phyloP scores from a whole-genome alignment of 202 grass and related monocot species.

The Zoysia matrella region DNA sequence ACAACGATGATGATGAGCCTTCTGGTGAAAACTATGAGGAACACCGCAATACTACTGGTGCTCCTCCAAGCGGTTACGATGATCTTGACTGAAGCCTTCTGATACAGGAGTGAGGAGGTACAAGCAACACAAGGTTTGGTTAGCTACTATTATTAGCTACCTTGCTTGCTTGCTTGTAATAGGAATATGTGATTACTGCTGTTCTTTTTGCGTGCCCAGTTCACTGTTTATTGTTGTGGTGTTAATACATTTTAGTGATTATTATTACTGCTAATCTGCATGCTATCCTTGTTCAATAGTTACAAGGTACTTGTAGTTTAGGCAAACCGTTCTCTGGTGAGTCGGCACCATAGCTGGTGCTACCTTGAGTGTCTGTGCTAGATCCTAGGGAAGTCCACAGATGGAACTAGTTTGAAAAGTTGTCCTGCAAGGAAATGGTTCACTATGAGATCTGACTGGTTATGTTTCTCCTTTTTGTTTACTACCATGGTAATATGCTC shows the following conservation, averaged over 20 bases:
- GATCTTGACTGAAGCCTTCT: constrained; percentile 55
- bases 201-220: background rate
- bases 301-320: no score
- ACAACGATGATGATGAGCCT: background rate
- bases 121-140: background rate
- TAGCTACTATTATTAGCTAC: background rate
- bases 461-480: no score
- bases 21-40: background rate
- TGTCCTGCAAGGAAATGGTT: no score
- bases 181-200: background rate
- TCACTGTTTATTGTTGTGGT: background rate
- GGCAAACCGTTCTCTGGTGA: no score
- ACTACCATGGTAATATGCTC: no score
- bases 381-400: no score
- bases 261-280: background rate
- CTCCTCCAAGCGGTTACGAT: constrained; percentile 33
- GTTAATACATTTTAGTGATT: background rate
- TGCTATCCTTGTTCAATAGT: no score
- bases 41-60: background rate
- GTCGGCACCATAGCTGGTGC: no score
- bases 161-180: constrained; percentile 29
- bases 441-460: no score
- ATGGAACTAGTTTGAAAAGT: no score
- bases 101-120: constrained; percentile 44
- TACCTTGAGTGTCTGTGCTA: no score